These are phyloP conservation scores for Blastobotrys indianensis DNA, from an alignment of 1,139 yeast species.

Conservation along the genomic window DNA sequence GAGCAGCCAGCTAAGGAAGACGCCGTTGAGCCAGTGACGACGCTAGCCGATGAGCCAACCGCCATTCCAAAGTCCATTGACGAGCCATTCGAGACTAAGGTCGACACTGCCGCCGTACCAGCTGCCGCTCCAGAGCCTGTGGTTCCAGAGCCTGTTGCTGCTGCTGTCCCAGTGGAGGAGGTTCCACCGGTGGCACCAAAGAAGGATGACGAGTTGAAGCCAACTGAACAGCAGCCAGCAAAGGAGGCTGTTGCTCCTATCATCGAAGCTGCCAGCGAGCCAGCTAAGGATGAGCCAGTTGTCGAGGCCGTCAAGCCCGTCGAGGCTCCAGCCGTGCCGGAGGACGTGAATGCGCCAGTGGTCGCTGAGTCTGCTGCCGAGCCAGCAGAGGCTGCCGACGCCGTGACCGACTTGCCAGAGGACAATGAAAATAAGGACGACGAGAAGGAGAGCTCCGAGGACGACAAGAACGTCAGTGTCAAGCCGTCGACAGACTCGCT, in stretches of 20 bases:
- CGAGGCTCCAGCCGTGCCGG: slow-evolving; percentile 5
- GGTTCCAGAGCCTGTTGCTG: slow-evolving; percentile 2
- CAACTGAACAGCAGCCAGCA: background rate
- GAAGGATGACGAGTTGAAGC: slow-evolving; percentile 1
- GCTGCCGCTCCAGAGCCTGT: slow-evolving; percentile 6
- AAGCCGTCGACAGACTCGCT: slow-evolving; percentile 13
- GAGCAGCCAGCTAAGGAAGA: slow-evolving; percentile 9
- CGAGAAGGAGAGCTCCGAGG: slow-evolving; percentile 3
- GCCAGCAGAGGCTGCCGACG: slow-evolving; percentile 7
- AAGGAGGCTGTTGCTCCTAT: slow-evolving; percentile 9
- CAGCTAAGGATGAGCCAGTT: slow-evolving; percentile 9
- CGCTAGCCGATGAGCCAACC: background rate
- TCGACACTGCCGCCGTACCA: slow-evolving; percentile 7
- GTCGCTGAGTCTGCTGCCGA: slow-evolving; percentile 9
- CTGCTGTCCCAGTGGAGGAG: background rate
- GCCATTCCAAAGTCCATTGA: background rate
- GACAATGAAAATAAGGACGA: slow-evolving; percentile 4
- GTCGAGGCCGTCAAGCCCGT: slow-evolving; percentile 6
- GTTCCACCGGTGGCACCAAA: background rate
- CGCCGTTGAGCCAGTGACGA: slow-evolving; percentile 3
- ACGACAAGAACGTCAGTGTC: slow-evolving; percentile 8
- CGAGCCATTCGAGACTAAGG: slow-evolving; percentile 2
- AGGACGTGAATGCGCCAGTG: slow-evolving; percentile 1
- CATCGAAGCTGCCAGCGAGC: slow-evolving; percentile 6
- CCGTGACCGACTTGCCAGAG: slow-evolving; percentile 10